These are phyloP conservation scores for Fusarium subtropicale DNA, from an alignment of 2,329 filamentous ascomycete genomes.

Conservation along the genomic window DNA sequence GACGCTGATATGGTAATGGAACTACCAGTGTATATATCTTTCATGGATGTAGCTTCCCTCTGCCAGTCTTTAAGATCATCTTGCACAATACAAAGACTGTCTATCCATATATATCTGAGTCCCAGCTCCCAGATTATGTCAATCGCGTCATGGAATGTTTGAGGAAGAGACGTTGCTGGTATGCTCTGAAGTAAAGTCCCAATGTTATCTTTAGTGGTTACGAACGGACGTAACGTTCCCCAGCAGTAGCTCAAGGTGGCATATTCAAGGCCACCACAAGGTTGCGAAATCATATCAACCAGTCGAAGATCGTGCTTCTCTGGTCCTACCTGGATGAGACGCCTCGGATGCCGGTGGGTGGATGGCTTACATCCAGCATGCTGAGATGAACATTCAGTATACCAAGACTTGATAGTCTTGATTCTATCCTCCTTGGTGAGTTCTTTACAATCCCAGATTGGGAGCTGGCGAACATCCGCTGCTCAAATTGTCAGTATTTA, in stretches of 20 bases:
- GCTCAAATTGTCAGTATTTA: fast-evolving
- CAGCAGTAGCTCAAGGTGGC: conserved; percentile 2
- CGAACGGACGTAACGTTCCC: neutral
- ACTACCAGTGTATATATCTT: neutral
- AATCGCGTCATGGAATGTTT: conserved; percentile 16
- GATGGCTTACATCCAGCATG: neutral
- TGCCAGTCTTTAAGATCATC: conserved; percentile 26
- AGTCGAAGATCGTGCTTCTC: neutral
- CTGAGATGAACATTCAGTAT: neutral
- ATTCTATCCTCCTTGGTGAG: neutral
- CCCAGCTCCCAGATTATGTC: neutral
- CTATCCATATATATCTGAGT: conserved; percentile 32
- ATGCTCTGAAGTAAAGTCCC: neutral
- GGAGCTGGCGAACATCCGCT: neutral
- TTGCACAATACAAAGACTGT: conserved; percentile 34
- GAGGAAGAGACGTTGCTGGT: neutral
- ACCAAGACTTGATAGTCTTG: neutral
- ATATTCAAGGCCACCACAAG: neutral
- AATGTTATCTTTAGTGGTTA: neutral
- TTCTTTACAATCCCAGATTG: neutral
- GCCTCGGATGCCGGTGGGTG: neutral
- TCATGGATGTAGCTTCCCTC: conserved; percentile 7
- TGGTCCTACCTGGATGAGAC: neutral
- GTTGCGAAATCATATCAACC: neutral
- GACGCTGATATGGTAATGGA: conserved; percentile 21